Evolutionary conservation across 2,329 filamentous ascomycete species (phyloP), one percentile per base, ranked within the genome.

Genomic region (Diaporthe helianthi): DNA sequence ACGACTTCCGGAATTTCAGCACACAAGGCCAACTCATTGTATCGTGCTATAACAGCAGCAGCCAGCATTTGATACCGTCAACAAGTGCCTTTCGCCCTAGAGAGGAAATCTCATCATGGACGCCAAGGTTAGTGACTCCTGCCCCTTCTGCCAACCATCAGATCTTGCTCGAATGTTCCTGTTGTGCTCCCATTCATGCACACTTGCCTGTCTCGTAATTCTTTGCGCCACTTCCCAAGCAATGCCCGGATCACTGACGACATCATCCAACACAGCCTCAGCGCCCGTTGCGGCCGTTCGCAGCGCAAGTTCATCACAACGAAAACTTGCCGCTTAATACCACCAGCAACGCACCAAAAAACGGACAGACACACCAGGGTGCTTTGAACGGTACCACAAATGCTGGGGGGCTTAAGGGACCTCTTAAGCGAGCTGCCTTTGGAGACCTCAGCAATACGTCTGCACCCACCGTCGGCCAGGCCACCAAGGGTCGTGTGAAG

Each of bases 401-500:
- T 71, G 82, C 85, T 71, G 85, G 83, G 61, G 85, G 83, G 47
- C 80, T 90, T 73, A 93, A 90, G 79, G 85, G 85, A 66, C 85
- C 87, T 69, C 84, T 90, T 67, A 96, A 94, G 83, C 90, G 94
- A 73, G 89, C 90, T 72, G 93, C 89, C 15, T 94, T 97, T 79
- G 92, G 88, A 61, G 94, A 97, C 78, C 87, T 96, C 71, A 96
- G 92, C 83, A 95, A 94, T 76, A 89, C 86, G 54, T 76, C 84
- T 49, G 81, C 82, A 71, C 77, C 79, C 54, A 67, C 73, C 36
- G 51, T 70, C 26, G 70, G 72, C 31, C 76, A 81, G 61, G 74
- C 79, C 36, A 31, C 72, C 67, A 84, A 84, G 75, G 74, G 73
- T 19, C 36, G 72, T 17, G 69, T 73, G 67, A 83, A 83, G 71